A percentile compares a stretch with the other conserved stretches of the same genome.
Evolutionary conservation across 805 yeast species (phyloP).

Genomic region (Grigorovia transvaalensis): DNA sequence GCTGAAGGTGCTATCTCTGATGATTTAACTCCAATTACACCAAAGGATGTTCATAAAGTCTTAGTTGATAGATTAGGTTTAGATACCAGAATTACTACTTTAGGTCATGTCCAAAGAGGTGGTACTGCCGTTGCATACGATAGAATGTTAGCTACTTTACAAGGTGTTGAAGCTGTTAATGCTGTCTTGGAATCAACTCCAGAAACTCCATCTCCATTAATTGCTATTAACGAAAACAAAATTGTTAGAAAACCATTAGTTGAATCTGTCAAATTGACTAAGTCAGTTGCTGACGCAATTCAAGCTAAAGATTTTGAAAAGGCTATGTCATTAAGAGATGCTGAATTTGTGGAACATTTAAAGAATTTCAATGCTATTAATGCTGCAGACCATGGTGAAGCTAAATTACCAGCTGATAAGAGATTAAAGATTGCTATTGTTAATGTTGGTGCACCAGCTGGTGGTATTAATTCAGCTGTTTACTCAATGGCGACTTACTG

Average conservation of each 20-base stretch:
- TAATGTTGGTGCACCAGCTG: conserved; percentile 74
- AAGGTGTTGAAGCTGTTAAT: conserved; percentile 74
- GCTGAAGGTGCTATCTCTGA: conserved; percentile 77
- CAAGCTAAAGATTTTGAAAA: conserved; percentile 52
- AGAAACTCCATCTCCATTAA: conserved; percentile 69
- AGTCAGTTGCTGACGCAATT: conserved; percentile 63
- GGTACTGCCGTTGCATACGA: conserved; percentile 73
- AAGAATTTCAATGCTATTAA: conserved; percentile 54
- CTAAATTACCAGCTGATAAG: conserved; percentile 43
- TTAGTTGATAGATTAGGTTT: conserved; percentile 55
- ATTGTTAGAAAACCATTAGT: conserved; percentile 58
- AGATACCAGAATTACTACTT: conserved; percentile 67
- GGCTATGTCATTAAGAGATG: conserved; percentile 63
- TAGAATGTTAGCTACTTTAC: conserved; percentile 61
- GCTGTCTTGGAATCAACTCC: conserved; percentile 62
- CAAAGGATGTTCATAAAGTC: conserved; percentile 55
- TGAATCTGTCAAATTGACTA: conserved; percentile 63
- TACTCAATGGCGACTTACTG: conserved; percentile 66
- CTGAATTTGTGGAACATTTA: conserved; percentile 57
- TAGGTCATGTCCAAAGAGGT: conserved; percentile 79
- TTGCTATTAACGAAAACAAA: conserved; percentile 61
- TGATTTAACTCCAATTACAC: conserved; percentile 55
- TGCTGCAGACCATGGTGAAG: conserved; percentile 56
- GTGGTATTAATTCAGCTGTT: conserved; percentile 70
- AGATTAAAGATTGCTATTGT: conserved; percentile 57